Base-by-base conservation (phyloP, 331 rosid species). In the Phaseolus coccineus region DNA sequence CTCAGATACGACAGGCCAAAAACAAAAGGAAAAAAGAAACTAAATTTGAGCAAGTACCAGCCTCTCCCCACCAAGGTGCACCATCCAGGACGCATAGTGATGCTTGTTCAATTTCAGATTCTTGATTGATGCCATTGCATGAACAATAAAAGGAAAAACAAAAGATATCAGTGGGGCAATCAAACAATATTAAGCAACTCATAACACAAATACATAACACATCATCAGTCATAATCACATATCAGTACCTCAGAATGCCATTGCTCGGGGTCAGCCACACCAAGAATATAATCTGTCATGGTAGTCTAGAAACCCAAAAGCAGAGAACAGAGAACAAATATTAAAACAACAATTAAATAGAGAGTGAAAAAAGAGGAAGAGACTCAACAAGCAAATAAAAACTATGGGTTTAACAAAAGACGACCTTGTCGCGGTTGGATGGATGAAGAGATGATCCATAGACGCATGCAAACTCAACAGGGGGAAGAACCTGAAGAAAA, bases 381-480 rank as follows among this genome's bases (percentile, higher is more conserved):
- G 47, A 5, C 59, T 44, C 22, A 51, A 42, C 22, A 82, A 1
- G 27, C 69, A 59, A 74, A 57, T 59, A 69, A 52, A 77, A 66
- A 7, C 3, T 22, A n/a, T 2, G 39, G 64, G 39, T 11, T 28
- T 30, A 73, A 56, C 16, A 83, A 69, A 75, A 62, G 7, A 24
- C 62, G 75, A 95, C 99, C 99, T 87, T 90, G 76, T 84, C 92
- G 39, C 79, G 80, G 80, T 91, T 87, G 82, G 86, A 84, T 67
- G 97, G 94, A 81, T 91, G 97, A 51, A 95, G 98, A 59, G 98
- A 86, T 61, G 99, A 93, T 9, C 99, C 99, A 81, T 93, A 95
- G 73, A 93, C 80, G 35, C 96, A 95, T 25, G 98, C 96, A 84
- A 93, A 93, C 50, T 95, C 94, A 46, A 95, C 97, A 52, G 99